Percentiles rank a stretch among this genome's conserved stretches.
phyloP scores from a whole-genome alignment of 148 eudicot species.

The Suaeda aralocaspica region DNA sequence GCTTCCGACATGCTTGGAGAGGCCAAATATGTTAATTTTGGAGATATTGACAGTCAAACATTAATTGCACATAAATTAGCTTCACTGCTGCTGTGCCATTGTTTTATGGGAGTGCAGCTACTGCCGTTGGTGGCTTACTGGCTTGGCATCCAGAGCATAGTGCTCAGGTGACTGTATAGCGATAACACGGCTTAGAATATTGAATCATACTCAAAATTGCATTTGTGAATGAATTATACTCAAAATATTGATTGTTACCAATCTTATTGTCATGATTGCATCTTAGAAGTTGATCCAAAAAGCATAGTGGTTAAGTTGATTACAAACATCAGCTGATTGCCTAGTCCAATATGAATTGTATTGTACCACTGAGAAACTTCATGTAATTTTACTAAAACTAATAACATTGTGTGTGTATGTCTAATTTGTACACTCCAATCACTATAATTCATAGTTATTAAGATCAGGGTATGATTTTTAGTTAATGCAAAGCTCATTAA shows the following conservation, averaged over 20 bases:
- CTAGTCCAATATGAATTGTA: background rate
- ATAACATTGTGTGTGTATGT: background rate
- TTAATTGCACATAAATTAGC: constrained; percentile 22
- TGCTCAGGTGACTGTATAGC: constrained; percentile 27
- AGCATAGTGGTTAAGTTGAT: background rate
- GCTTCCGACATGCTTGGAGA: constrained; percentile 28
- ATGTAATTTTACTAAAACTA: background rate
- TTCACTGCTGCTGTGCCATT: background rate
- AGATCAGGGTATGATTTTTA: background rate
- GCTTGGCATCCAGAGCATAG: background rate
- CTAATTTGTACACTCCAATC: background rate
- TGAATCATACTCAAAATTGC: constrained; percentile 5
- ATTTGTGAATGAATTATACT: background rate
- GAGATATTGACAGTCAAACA: constrained; percentile 20
- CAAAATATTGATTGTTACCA: constrained; percentile 3
- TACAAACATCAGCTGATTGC: background rate
- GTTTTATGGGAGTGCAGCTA: constrained; percentile 3
- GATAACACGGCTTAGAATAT: constrained; percentile 6
- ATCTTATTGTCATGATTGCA: background rate
- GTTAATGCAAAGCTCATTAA: too few species aligned
- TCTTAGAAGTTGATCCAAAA: background rate
- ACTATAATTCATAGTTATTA: background rate
- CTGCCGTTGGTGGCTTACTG: background rate
- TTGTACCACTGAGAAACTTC: too few species aligned
- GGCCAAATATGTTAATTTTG: constrained; percentile 21